These are phyloP conservation scores for Diaporthe sp. DNA, from an alignment of 2,329 filamentous ascomycete genomes.

Conservation along the genomic window DNA sequence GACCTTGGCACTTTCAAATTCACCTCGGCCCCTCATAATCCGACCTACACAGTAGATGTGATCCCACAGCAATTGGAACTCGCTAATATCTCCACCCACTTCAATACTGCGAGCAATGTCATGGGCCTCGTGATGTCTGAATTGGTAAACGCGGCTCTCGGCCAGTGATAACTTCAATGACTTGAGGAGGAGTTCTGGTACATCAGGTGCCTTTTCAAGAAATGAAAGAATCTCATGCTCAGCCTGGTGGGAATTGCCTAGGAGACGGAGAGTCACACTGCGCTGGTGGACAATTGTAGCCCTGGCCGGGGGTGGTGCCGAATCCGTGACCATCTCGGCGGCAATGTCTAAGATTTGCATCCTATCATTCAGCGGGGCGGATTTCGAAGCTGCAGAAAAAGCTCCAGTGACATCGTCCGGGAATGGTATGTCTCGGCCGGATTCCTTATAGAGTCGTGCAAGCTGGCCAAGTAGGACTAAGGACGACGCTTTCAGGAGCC, in stretches of 20 bases:
- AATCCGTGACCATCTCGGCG: not conserved
- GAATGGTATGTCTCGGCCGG: not conserved
- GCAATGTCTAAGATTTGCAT: constrained; percentile 8
- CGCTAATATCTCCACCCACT: not conserved
- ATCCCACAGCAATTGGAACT: constrained; percentile 3
- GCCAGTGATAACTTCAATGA: no score
- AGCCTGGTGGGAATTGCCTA: not conserved
- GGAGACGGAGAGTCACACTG: not conserved
- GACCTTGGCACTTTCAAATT: not conserved
- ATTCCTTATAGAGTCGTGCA: constrained; percentile 4
- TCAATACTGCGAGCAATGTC: not conserved
- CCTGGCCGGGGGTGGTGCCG: not conserved
- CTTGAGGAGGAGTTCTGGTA: no score
- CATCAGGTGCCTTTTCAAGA: not conserved
- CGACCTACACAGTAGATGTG: not conserved
- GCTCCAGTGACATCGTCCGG: not conserved
- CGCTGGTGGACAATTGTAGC: not conserved
- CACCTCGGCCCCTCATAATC: not conserved
- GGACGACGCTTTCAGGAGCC: not conserved
- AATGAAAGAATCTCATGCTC: not conserved
- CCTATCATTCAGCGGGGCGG: not conserved
- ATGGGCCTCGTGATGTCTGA: not conserved
- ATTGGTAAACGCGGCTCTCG: constrained; percentile 2
- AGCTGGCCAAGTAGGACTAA: not conserved
- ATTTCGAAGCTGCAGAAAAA: not conserved